phyloP scores from a whole-genome alignment of 1,139 yeast species.

The Scheffersomyces lignicola region DNA sequence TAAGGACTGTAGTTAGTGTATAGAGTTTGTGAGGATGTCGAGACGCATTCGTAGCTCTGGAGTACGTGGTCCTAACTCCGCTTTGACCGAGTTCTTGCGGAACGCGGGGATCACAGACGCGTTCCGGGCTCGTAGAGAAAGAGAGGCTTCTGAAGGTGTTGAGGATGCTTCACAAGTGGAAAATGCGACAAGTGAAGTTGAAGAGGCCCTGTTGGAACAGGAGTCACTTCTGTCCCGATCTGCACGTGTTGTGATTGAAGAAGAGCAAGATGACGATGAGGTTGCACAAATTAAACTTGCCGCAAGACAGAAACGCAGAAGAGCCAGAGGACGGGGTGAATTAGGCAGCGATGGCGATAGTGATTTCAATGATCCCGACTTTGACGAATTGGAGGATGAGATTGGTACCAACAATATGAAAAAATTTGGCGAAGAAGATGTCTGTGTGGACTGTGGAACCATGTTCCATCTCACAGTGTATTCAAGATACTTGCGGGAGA shows the following conservation, averaged over 20 bases:
- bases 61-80: constrained; percentile 77
- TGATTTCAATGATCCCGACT: constrained; percentile 30
- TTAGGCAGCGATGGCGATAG: constrained; percentile 25
- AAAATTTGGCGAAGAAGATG: constrained; percentile 48
- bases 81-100: constrained; percentile 70
- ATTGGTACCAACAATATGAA: constrained; percentile 20
- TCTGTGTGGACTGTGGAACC: constrained; percentile 60
- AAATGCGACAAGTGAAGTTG: constrained; percentile 20
- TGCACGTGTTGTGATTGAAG: constrained; percentile 16
- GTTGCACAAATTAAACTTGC: constrained; percentile 41
- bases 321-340: constrained; percentile 25
- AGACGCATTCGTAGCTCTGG: constrained; percentile 31
- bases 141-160: constrained; percentile 12
- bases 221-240: constrained; percentile 11
- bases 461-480: constrained; percentile 63
- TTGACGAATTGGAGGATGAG: constrained; percentile 29
- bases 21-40: constrained; percentile 16
- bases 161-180: constrained; percentile 12
- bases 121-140: constrained; percentile 60
- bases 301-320: constrained; percentile 34
- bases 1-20: no score
- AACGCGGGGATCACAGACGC: constrained; percentile 87
- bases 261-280: constrained; percentile 28
- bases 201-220: constrained; percentile 20
- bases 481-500: constrained; percentile 51